A percentile compares a stretch with the other conserved stretches of the same genome.
phyloP scores from a whole-genome alignment of 2,329 filamentous ascomycete species.

The Aspergillus brasiliensis region DNA sequence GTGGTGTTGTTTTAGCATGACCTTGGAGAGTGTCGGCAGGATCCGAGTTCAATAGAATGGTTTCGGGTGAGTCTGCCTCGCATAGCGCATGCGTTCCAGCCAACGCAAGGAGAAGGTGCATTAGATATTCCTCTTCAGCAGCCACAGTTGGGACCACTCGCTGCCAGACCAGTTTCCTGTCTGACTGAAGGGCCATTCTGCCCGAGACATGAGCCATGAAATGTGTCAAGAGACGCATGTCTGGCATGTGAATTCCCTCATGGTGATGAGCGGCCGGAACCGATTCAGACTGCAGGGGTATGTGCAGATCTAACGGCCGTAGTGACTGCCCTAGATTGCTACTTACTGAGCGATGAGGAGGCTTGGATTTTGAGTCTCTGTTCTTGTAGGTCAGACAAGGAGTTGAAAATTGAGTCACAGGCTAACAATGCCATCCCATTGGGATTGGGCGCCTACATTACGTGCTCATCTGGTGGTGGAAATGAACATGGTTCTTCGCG shows the following conservation, averaged over 20 bases:
- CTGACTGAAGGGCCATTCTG: constrained; percentile 14
- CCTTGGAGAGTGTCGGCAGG: too few relatives aligned
- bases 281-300: neutral
- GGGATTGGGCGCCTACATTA: too few relatives aligned
- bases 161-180: constrained; percentile 18
- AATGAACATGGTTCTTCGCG: neutral
- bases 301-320: constrained; percentile 18
- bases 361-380: too few relatives aligned
- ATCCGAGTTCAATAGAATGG: too few relatives aligned
- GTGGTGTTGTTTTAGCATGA: too few relatives aligned
- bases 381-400: too few relatives aligned
- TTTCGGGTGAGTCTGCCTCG: neutral
- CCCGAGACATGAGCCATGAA: constrained; percentile 22
- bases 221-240: constrained; percentile 21
- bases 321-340: neutral
- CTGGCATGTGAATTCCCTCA: constrained; percentile 19
- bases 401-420: too few relatives aligned
- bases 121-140: constrained; percentile 20
- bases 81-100: constrained; percentile 23
- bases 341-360: too few relatives aligned
- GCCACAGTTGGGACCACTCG: constrained; percentile 25
- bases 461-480: too few relatives aligned
- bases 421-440: too few relatives aligned
- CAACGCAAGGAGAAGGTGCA: constrained; percentile 30
- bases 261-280: neutral